Evolutionary conservation across 768 basidiomycete species (phyloP), one percentile per base, ranked within the genome.

Genomic region (Agaricus bisporus): DNA sequence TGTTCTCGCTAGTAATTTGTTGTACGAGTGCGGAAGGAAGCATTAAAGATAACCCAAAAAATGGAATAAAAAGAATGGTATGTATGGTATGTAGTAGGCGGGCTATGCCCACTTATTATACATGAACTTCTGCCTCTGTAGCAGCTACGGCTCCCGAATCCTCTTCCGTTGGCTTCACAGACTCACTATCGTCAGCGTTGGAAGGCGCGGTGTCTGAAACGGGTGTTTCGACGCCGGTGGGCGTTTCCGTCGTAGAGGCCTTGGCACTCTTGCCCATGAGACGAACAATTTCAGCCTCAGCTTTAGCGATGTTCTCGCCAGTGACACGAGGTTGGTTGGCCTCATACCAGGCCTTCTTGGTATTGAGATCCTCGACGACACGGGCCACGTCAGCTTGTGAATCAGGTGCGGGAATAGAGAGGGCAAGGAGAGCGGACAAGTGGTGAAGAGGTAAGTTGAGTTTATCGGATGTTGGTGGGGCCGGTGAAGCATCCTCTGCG

Each of bases 271-370:
- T 49, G 37, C 62, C 71, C 37, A 69, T 75, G 51, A 91, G 74
- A 48, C 81, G 80, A 60, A 78, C 71, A 64, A 93, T 88, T 58
- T 87, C 80, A 12, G 76, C 78, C 66, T 92, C 86, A 11, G 86
- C 91, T 70, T 88, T 88, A 37, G 83, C 81, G 48, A 93, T 73
- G 60, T 90, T 89, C 63, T 90, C 88, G 4, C 81, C 78, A 2
- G 91, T 92, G 58, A 79, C 81, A 20, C 82, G 82, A 25, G 79
- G 81, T 69, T 95, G 93, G 71, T 98, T 98, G 29, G 90, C 95
- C 66, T 88, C 84, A 63, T 83, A 97, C 93, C 94, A 98, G 20
- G 85, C 77, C 73, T 94, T 94, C 79, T 98, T 99, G 48, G 82
- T 90, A 69, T 88, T 88, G 54, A 99, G 77, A 66, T 97, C 91